A percentile compares a stretch with the other conserved stretches of the same genome.
Evolutionary conservation across 1,284 basidiomycete genomes (phyloP).

Genomic region (Pseudozyma tsukubaensis): DNA sequence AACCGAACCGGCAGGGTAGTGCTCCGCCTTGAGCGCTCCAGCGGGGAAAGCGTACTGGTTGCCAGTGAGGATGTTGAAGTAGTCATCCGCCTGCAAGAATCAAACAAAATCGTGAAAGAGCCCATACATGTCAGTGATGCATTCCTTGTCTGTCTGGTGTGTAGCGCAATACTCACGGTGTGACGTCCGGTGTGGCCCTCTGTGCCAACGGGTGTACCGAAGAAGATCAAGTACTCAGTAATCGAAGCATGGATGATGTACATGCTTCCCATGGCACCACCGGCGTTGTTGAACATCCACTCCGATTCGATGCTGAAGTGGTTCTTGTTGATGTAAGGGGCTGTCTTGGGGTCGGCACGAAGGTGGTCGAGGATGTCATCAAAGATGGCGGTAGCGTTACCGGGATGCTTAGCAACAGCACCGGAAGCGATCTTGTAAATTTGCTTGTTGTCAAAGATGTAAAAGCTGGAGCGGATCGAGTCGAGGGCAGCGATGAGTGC

Average conservation of each 20-base stretch:
- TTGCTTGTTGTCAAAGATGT: constrained; percentile 62
- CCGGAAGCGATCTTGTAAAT: constrained; percentile 54
- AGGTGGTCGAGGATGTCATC: constrained; percentile 61
- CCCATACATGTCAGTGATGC: background rate
- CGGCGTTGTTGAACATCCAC: constrained; percentile 98
- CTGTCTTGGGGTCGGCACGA: constrained; percentile 54
- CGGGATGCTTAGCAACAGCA: constrained; percentile 53
- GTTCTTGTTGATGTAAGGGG: constrained; percentile 60
- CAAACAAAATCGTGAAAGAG: background rate
- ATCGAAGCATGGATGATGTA: constrained; percentile 93
- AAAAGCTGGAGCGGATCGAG: constrained; percentile 51
- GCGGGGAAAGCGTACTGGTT: constrained; percentile 91
- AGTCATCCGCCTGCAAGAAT: constrained; percentile 80
- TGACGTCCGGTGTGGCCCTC: constrained; percentile 95
- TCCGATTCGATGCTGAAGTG: constrained; percentile 72
- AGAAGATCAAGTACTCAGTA: constrained; percentile 83
- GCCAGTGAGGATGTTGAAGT: constrained; percentile 93
- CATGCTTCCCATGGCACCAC: constrained; percentile 97
- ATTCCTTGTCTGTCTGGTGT: background rate
- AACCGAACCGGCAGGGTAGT: constrained; percentile 84
- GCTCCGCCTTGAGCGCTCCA: constrained; percentile 82
- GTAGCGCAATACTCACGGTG: constrained; percentile 70
- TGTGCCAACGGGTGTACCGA: constrained; percentile 93
- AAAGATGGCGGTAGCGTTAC: constrained; percentile 62
- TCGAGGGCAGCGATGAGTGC: constrained; percentile 38